These are phyloP conservation scores for Dispira simplex DNA, from an alignment of 192 early-diverging fungal species.

Conservation along the genomic window DNA sequence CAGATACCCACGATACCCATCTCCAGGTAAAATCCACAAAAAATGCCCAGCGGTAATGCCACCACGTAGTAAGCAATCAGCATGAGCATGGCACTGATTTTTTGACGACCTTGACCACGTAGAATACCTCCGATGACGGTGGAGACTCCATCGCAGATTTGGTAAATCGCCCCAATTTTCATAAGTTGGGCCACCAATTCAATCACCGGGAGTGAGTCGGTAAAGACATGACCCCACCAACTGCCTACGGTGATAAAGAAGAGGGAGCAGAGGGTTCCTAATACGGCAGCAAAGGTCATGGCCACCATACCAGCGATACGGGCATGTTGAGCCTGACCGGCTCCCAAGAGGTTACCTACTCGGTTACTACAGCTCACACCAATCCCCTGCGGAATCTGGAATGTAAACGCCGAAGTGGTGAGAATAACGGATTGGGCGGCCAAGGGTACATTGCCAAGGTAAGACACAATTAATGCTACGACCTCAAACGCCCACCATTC, in stretches of 20 bases:
- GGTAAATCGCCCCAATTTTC: slow-evolving; percentile 17
- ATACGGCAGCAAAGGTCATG: slow-evolving; percentile 31
- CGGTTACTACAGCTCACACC: slow-evolving; percentile 67
- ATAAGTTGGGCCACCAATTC: slow-evolving; percentile 17
- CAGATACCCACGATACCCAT: slow-evolving; percentile 48
- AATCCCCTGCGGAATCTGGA: slow-evolving; percentile 65
- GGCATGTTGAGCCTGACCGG: slow-evolving; percentile 28
- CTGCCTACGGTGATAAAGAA: slow-evolving; percentile 31
- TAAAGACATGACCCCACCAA: slow-evolving; percentile 43
- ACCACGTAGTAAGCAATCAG: slow-evolving; percentile 28
- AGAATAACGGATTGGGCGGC: slow-evolving; percentile 75
- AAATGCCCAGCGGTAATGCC: slow-evolving; percentile 29
- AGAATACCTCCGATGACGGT: slow-evolving; percentile 39
- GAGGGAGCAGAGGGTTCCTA: slow-evolving; percentile 34
- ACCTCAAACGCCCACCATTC: slow-evolving; percentile 70
- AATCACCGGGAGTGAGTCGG: slow-evolving; percentile 17
- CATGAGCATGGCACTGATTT: slow-evolving; percentile 27
- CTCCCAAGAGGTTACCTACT: slow-evolving; percentile 63
- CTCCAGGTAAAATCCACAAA: slow-evolving; percentile 29
- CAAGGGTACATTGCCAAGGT: slow-evolving; percentile 53
- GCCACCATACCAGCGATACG: slow-evolving; percentile 29
- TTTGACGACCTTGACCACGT: slow-evolving; percentile 34
- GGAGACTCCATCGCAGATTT: slow-evolving; percentile 35
- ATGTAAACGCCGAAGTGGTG: slow-evolving; percentile 50
- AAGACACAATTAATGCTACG: slow-evolving; percentile 56